Evolutionary conservation across 768 basidiomycete genomes (phyloP), one percentile per base, ranked within the genome.

Genomic region (Rhodotorula graminis): DNA sequence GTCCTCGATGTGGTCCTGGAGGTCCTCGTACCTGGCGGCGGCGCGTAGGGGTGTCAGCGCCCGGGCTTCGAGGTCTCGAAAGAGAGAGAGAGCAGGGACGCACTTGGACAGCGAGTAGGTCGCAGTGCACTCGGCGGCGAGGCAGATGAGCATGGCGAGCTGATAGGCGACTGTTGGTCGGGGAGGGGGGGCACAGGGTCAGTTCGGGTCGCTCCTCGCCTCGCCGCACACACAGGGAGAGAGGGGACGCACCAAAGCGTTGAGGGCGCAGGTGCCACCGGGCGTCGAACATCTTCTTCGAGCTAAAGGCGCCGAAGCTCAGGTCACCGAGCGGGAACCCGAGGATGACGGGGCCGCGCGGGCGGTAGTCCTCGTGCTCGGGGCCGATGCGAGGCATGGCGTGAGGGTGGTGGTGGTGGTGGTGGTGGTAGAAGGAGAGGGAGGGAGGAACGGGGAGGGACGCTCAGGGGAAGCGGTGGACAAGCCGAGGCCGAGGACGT

Each of bases 91-190:
- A 31, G n/a, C 21, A 4, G n/a, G 52, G 61, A 33, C 44, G 61
- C 64, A 65, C 46, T 65, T 65, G 50, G 55, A n/a, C 7, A 67
- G 49, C 25, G 72, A 74, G 64, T 78, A 76, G 11, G 77, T 78
- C 3, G 72, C 75, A 1, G 68, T 71, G 55, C 74, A 77, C 46
- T 77, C 77, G 25, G 76, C 71, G 15, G 71, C 75, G 33, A 78
- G 62, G 46, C 75, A 76, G 62, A 72, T 65, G 31, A 78, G 44
- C 75, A 78, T 78, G 12, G 77, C 77, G 18, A 67, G 31, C 31
- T 78, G 77, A 55, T 78, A 78, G 12, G 65, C 27, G 61, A 78
- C 76, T 77, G 73, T 18, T 7, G 3, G 19, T 3, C 3, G 19
- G 19, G 49, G 49, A 25, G 47, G 15, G 31, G 8, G n/a, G 3